Percentiles rank a stretch among this genome's conserved stretches.
Conservation (phyloP, 768 basidiomycete species). For the Boletus sp. region DNA sequence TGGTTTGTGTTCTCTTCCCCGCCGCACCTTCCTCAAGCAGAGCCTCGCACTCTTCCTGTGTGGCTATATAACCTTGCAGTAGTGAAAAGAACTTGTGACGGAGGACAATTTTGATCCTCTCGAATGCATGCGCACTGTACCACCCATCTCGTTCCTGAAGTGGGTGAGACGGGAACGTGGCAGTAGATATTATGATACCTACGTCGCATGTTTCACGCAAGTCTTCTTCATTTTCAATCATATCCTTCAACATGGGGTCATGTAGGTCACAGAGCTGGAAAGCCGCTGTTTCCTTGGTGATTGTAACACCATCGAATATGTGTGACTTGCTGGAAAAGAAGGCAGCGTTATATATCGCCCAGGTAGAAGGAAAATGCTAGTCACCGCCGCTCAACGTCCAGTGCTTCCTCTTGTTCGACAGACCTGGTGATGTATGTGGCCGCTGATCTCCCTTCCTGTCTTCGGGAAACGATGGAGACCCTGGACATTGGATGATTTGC, state of each 20-base stretch:
- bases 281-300: slow-evolving; percentile 84
- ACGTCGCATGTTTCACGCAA: slow-evolving; percentile 76
- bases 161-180: neutral
- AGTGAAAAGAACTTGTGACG: slow-evolving; percentile 84
- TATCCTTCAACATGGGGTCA: slow-evolving; percentile 77
- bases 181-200: slow-evolving; percentile 29
- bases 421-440: slow-evolving; percentile 29
- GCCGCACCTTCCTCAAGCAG: slow-evolving; percentile 45
- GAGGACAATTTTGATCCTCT: slow-evolving; percentile 80
- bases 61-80: slow-evolving; percentile 66
- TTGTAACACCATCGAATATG: slow-evolving; percentile 81
- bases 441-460: slow-evolving; percentile 44
- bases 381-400: slow-evolving; percentile 34
- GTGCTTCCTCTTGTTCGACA: slow-evolving; percentile 33
- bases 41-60: slow-evolving; percentile 70
- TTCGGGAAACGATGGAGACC: slow-evolving; percentile 70
- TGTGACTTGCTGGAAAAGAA: slow-evolving; percentile 60
- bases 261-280: slow-evolving; percentile 93
- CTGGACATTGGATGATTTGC: slow-evolving; percentile 77
- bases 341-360: neutral
- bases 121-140: slow-evolving; percentile 75
- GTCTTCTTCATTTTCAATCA: slow-evolving; percentile 74
- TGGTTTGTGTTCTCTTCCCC: slow-evolving; percentile 33
- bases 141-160: slow-evolving; percentile 82
- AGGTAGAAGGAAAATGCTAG: neutral